Percentiles rank a stretch among this genome's conserved stretches.
These are phyloP conservation scores for Naganishia sp. DNA, from an alignment of 1,284 basidiomycete genomes.

Conservation along the genomic window DNA sequence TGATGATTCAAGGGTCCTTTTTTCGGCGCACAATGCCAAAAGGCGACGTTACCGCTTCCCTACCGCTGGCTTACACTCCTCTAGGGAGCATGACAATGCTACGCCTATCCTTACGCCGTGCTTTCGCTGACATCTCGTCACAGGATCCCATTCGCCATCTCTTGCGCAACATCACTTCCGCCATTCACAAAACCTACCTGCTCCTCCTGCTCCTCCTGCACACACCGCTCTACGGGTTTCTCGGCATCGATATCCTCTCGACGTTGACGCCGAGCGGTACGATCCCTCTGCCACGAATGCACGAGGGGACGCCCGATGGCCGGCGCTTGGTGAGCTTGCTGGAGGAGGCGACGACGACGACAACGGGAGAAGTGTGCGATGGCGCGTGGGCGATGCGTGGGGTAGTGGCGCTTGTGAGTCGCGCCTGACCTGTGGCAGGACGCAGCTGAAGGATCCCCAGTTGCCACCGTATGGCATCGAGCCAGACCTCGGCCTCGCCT, in stretches of 20 bases:
- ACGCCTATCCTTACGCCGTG: background rate
- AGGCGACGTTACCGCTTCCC: too few relatives aligned
- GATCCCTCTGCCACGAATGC: constrained; percentile 27
- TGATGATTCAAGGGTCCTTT: too few relatives aligned
- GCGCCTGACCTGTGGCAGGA: background rate
- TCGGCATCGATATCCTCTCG: constrained; percentile 20
- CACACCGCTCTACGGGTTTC: constrained; percentile 16
- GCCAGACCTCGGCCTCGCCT: constrained; percentile 45
- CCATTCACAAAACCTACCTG: constrained; percentile 8
- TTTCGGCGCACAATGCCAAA: too few relatives aligned
- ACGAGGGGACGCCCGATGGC: constrained; percentile 49
- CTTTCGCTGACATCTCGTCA: background rate
- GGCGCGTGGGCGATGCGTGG: constrained; percentile 74
- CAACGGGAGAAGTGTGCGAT: constrained; percentile 53
- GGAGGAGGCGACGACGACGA: constrained; percentile 61
- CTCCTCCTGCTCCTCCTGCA: constrained; percentile 16
- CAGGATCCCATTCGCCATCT: background rate
- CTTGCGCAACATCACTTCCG: background rate
- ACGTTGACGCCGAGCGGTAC: background rate
- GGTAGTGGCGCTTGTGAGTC: constrained; percentile 68
- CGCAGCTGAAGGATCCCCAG: constrained; percentile 33
- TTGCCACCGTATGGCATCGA: constrained; percentile 49
- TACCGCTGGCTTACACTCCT: too few relatives aligned
- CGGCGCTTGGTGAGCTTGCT: constrained; percentile 74
- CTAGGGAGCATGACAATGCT: background rate